phyloP scores from a whole-genome alignment of 2,329 filamentous ascomycete species.

The Paracamarosporium sp. region DNA sequence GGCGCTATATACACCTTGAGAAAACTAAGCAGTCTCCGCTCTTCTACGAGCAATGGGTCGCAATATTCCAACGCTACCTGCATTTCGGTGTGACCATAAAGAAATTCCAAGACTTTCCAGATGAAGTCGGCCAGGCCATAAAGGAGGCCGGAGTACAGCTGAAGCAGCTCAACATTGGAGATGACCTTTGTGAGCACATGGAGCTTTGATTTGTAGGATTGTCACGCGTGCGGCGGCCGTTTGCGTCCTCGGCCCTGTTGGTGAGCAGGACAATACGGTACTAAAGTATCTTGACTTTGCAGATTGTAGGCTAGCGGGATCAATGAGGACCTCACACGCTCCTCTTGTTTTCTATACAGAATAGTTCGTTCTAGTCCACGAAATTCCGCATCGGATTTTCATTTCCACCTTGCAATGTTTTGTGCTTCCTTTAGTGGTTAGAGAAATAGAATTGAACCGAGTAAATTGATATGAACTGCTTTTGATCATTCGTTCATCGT shows the following conservation, averaged over 20 bases:
- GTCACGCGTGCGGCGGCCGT: background rate
- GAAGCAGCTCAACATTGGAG: background rate
- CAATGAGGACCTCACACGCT: background rate
- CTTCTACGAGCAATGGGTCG: background rate
- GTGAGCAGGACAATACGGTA: background rate
- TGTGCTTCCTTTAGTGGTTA: no score
- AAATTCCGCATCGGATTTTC: background rate
- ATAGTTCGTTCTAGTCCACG: no score
- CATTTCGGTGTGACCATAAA: background rate
- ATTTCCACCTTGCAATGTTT: no score
- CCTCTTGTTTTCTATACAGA: background rate
- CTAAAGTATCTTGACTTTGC: background rate
- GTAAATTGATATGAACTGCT: background rate
- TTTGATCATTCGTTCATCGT: background rate
- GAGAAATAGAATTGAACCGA: no score
- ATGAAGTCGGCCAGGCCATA: background rate
- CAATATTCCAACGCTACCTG: background rate
- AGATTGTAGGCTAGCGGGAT: background rate
- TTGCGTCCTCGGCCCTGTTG: background rate
- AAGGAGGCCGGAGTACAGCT: background rate
- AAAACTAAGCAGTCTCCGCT: background rate
- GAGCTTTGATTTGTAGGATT: background rate
- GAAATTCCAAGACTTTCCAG: background rate
- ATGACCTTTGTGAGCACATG: background rate
- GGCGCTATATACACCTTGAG: background rate